Conservation (phyloP, 2,329 filamentous ascomycete genomes). For the Stagonosporopsis tanaceti region DNA sequence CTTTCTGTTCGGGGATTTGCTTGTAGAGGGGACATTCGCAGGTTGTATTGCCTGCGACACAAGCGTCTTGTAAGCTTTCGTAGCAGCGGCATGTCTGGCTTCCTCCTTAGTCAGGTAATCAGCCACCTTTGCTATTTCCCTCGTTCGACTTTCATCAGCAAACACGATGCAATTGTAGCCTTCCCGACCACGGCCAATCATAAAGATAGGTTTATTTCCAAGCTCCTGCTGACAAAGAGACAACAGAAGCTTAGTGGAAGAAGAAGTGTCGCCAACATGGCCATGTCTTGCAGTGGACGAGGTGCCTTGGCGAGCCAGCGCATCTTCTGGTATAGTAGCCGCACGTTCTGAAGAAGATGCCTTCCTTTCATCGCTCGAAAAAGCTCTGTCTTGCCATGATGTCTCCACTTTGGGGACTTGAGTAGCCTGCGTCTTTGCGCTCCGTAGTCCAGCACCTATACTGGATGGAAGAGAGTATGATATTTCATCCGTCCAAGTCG, state of each 20-base stretch:
- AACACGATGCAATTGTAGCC: conserved; percentile 11
- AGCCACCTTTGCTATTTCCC: conserved; percentile 1
- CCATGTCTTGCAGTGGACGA: not conserved
- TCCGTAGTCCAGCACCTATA: not conserved
- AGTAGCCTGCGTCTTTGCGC: not conserved
- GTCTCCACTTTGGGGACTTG: too few species aligned
- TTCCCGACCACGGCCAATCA: conserved; percentile 7
- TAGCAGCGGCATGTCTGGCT: conserved; percentile 3
- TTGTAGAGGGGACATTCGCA: not conserved
- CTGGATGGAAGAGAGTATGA: not conserved
- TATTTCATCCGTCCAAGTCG: too few species aligned
- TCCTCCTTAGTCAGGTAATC: conserved; percentile 5
- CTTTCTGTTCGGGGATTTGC: not conserved
- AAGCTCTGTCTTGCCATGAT: not conserved
- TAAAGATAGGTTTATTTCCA: conserved; percentile 5
- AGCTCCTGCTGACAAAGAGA: conserved; percentile 7
- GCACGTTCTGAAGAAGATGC: too few species aligned
- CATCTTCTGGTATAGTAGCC: not conserved
- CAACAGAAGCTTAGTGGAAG: conserved; percentile 5
- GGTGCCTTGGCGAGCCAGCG: not conserved
- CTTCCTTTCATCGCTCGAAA: too few species aligned
- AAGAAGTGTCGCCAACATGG: not conserved
- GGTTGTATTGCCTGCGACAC: not conserved
- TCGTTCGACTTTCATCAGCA: not conserved
- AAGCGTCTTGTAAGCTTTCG: conserved; percentile 5